Conservation (phyloP, 2,329 filamentous ascomycete genomes). For the Catunica adiposa region DNA sequence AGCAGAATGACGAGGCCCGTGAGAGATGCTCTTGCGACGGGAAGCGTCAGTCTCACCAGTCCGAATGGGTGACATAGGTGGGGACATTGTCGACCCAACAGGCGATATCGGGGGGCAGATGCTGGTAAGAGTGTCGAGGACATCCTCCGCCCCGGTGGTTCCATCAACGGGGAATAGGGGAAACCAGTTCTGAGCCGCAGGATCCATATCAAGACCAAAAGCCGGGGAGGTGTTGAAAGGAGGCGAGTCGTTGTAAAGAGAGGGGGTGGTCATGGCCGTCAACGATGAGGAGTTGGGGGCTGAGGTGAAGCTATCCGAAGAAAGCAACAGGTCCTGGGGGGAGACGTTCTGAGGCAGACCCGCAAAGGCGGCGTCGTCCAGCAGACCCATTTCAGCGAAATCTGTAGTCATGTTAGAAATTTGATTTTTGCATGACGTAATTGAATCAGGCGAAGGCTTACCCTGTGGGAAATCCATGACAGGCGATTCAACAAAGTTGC, state of each 20-base stretch:
- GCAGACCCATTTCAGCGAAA: conserved; percentile 41
- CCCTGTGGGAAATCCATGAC: conserved; percentile 11
- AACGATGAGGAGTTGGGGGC: conserved; percentile 68
- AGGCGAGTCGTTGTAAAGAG: conserved; percentile 61
- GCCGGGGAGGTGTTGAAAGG: conserved; percentile 62
- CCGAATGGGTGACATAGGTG: neutral
- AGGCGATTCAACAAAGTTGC: conserved; percentile 4
- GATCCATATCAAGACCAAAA: conserved; percentile 45
- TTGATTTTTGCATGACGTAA: neutral
- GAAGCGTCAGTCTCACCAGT: neutral
- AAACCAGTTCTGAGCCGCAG: conserved; percentile 46
- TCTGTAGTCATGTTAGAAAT: conserved; percentile 23
- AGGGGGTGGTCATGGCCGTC: conserved; percentile 73
- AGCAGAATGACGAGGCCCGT: conserved; percentile 42
- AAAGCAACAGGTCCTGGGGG: conserved; percentile 62
- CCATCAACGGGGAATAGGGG: conserved; percentile 48
- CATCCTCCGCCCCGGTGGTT: conserved; percentile 15
- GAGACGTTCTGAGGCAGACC: conserved; percentile 44
- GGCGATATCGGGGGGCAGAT: conserved; percentile 11
- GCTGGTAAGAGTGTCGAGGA: conserved; percentile 9
- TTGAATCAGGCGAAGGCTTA: neutral
- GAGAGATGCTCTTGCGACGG: conserved; percentile 8
- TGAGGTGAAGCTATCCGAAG: conserved; percentile 48
- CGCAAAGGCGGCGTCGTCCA: conserved; percentile 31
- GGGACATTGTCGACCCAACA: conserved; percentile 3